phyloP scores from a whole-genome alignment of 1,139 yeast genomes.

The Geotrichum macrosporum region DNA sequence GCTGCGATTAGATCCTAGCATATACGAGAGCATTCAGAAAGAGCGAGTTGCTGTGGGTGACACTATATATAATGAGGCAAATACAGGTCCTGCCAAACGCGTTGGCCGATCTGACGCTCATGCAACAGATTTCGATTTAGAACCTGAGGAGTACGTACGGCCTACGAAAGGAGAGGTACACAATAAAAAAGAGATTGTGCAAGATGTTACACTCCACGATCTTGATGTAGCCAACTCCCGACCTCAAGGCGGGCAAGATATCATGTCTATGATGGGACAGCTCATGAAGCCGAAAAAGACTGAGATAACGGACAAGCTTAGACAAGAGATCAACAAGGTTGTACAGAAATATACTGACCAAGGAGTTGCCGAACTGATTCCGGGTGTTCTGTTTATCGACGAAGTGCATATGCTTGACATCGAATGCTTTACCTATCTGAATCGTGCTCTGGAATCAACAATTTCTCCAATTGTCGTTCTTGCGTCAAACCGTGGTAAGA shows the following conservation, averaged over 20 bases:
- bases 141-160: conserved; percentile 98
- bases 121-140: conserved; percentile 96
- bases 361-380: conserved; percentile 96
- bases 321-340: conserved; percentile 90
- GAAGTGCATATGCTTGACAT: conserved; percentile 97
- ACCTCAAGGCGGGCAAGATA: conserved; percentile 99
- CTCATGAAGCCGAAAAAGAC: conserved; percentile 92
- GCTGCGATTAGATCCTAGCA: conserved; percentile 87
- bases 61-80: conserved; percentile 93
- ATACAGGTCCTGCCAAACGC: conserved; percentile 95
- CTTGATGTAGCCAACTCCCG: conserved; percentile 93
- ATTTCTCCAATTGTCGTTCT: conserved; percentile 93
- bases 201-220: conserved; percentile 94
- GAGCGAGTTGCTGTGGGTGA: conserved; percentile 94
- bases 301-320: conserved; percentile 94
- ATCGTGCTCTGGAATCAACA: conserved; percentile 84
- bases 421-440: conserved; percentile 90
- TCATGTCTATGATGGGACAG: conserved; percentile 98
- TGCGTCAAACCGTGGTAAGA: conserved; percentile 92
- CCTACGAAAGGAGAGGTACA: conserved; percentile 98
- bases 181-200: conserved; percentile 96
- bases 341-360: conserved; percentile 95
- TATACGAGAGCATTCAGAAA: conserved; percentile 92
- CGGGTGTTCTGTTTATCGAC: conserved; percentile 95
- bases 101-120: conserved; percentile 98